Evolutionary conservation across 257 asterid genomes (phyloP), one percentile per base, ranked within the genome.

Genomic region (Solanum virginianum): DNA sequence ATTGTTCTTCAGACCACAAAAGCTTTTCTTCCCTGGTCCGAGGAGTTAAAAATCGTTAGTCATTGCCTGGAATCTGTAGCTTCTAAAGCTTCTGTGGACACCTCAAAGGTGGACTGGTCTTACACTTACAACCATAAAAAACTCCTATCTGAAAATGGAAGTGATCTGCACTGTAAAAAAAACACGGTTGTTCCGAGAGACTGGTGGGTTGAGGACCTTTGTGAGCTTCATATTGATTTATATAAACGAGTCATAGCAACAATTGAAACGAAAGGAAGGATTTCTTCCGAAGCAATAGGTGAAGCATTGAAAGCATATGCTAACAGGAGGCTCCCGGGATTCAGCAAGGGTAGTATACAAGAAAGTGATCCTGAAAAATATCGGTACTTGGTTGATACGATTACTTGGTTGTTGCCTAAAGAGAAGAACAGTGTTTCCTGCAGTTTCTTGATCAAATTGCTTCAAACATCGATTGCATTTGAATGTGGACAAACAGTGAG

Each of bases 191-290:
- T 95, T 82, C 99, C 98, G 0, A 84, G 84, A 54, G 98, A 95
- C 82, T 95, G 99, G 98, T 95, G 99, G 98, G 97, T 93, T 4
- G 99, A 95, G 87, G 99, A 95, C 86, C 90, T 93, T 12, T 94
- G 95, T 56, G 98, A 94, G 47, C 99, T 95, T 79, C 95, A 89
- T 63, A 90, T 94, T 1, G 97, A 93, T 87, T 82, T 92, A 68
- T 94, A 88, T 80, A 92, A 94, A 86, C 90, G 91, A 81, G 97
- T 93, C 47, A 85, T 95, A 60, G 83, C 90, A 7, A 88, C 95
- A 10, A 89, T 95, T 63, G 87, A 85, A 85, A 85, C 95, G 14
- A 95, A 91, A 82, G 98, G 93, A 18, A 87, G 89, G 74, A 82
- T 93, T 5, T 57, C 93, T 13, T 88, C 90, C 18, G 92, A 92